Evolutionary conservation across 1,139 yeast species (phyloP).

Genomic region (Geotrichum restrictum): DNA sequence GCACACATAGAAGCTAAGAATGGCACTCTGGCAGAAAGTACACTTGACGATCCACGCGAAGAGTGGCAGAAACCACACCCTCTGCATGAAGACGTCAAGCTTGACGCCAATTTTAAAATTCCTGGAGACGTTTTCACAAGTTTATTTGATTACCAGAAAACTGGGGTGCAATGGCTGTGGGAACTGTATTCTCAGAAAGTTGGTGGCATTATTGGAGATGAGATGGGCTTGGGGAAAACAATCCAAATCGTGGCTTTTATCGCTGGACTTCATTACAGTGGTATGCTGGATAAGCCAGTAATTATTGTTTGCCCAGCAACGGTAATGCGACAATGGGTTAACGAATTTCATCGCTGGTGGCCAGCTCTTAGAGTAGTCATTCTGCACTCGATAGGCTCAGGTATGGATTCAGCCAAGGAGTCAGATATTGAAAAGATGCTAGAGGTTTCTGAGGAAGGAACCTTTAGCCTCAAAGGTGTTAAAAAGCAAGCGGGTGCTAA

Average conservation of each 20-base stretch:
- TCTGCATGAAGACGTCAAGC: conserved; percentile 62
- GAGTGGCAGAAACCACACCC: conserved; percentile 82
- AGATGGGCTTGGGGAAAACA: conserved; percentile 96
- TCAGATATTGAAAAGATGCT: conserved; percentile 49
- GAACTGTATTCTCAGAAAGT: conserved; percentile 81
- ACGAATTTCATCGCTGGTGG: conserved; percentile 97
- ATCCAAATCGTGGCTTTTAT: conserved; percentile 85
- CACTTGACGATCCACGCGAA: conserved; percentile 37
- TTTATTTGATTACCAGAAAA: conserved; percentile 86
- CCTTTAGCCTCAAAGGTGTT: conserved; percentile 31
- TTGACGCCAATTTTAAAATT: conserved; percentile 63
- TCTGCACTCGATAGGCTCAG: conserved; percentile 87
- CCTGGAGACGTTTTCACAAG: conserved; percentile 92
- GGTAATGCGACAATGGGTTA: conserved; percentile 92
- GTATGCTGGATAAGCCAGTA: conserved; percentile 68
- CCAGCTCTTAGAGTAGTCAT: conserved; percentile 86
- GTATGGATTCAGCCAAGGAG: conserved; percentile 60
- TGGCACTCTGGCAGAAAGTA: conserved; percentile 16
- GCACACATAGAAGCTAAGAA: conserved; percentile 17
- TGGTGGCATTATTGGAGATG: conserved; percentile 96
- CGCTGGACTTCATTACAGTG: conserved; percentile 85
- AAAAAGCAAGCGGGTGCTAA: conserved; percentile 34
- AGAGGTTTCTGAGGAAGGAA: conserved; percentile 47
- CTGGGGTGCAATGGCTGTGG: conserved; percentile 72
- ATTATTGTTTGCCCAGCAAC: conserved; percentile 95